Base-by-base conservation (phyloP, 352 stramenopile genomes). In the Phytophthora podocarpi region DNA sequence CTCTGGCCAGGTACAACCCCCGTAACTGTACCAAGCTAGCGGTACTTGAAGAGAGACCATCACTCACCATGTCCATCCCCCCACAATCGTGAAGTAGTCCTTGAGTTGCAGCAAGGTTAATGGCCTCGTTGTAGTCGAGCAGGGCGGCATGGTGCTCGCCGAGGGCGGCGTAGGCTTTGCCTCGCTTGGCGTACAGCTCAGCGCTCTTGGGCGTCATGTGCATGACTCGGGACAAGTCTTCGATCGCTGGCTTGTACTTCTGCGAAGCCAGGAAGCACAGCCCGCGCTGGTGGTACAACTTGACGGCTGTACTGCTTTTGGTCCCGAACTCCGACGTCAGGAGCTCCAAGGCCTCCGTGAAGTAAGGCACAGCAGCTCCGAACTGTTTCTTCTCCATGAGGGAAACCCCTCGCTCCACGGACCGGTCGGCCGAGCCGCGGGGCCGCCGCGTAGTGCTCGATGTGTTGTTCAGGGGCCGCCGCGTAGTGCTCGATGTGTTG, bases 161-260 rank as follows among this genome's bases (percentile, higher is more conserved):
- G 1, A 91, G 42, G 15, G 80, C 65, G 16, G 80, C 82, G 46
- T 79, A 89, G 4, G 83, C 81, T 45, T 80, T 77, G 9, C 80
- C 85, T 18, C 85, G 77, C 48, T 86, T 85, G 3, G 81, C 72
- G 35, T 90, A 86, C 21, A 95, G 68, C 42, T 91, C 71, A 3
- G 78, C 50, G 52, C 83, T 87, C 70, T 76, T 79, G 5, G 85
- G 85, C 12, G 81, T 91, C 58, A 84, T 67, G 10, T 77, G 58
- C 63, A 95, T 92, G 18, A 93, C 75, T 15, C 60, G 47, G 2
- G 80, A 85, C 13, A 91, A 75, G 63, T 95, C 86, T 31, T 95
- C 80, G 24, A 93, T 85, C 0, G 84, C 84, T 5, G 72, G 57
- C 37, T 85, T 70, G 56, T 80, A 93, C 53, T 78, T 74, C 7